Evolutionary conservation across 768 basidiomycete species (phyloP).

Genomic region (Mycena olivaceomarginata): DNA sequence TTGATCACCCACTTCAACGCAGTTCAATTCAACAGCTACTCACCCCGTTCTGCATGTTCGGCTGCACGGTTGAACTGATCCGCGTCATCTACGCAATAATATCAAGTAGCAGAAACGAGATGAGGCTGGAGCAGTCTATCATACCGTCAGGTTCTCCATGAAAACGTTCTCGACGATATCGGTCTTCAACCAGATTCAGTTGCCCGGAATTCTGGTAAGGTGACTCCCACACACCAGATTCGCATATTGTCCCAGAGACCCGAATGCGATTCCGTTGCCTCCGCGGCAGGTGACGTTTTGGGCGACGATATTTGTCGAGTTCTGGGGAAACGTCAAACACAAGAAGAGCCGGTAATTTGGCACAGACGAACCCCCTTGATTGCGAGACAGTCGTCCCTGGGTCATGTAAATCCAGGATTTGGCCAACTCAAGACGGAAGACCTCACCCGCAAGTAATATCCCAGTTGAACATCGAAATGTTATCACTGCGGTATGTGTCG

Average conservation of each 20-base stretch:
- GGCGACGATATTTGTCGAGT: constrained; percentile 71
- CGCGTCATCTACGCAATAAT: constrained; percentile 62
- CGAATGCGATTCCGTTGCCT: constrained; percentile 78
- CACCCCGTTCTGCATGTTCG: constrained; percentile 72
- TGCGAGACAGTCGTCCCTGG: constrained; percentile 74
- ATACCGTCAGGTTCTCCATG: constrained; percentile 68
- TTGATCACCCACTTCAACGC: too few species aligned
- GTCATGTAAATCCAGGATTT: not conserved
- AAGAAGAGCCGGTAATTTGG: not conserved
- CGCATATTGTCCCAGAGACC: constrained; percentile 75
- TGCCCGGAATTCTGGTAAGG: not conserved
- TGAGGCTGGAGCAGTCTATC: constrained; percentile 53
- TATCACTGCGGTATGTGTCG: constrained; percentile 72
- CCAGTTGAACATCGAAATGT: constrained; percentile 70
- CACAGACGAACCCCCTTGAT: constrained; percentile 72
- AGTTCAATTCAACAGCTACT: constrained; percentile 50
- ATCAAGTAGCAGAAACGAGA: not conserved
- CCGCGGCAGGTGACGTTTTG: constrained; percentile 73
- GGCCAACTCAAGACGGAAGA: not conserved
- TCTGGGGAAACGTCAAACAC: constrained; percentile 54
- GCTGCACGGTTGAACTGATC: constrained; percentile 68
- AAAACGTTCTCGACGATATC: constrained; percentile 73
- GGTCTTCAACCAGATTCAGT: constrained; percentile 54
- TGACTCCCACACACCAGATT: constrained; percentile 60
- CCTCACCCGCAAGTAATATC: constrained; percentile 72